Base-by-base conservation (phyloP, 2,329 filamentous ascomycete species). In the Seiridium unicorne region DNA sequence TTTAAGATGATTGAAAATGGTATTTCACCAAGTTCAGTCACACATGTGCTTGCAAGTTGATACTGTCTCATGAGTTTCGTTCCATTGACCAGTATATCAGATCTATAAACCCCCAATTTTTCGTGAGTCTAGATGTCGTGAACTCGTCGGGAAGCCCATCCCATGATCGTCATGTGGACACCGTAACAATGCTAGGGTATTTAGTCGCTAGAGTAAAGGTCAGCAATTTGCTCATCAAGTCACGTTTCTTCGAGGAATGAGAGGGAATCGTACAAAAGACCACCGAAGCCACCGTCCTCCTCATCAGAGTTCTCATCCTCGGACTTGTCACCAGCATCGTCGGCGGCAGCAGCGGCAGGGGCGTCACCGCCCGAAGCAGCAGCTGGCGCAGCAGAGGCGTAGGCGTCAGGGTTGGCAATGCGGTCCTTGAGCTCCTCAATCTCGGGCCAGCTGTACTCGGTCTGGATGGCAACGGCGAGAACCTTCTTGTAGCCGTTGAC, bases 381-480 rank as follows among this genome's bases (percentile, higher is more conserved):
- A 66, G 77, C 86, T 61, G 94, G 92, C 68, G 90, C 92, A 68
- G 93, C 84, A 54, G 92, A 78, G 67, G 94, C 95, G 79, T 98
- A 99, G 59, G 92, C 92, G 59, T 99, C 95, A 70, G 96, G 96
- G 88, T 99, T 98, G 82, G 92, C 92, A 74, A 99, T 97, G 79
- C 95, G 93, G 84, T 99, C 95, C 91, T 99, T 99, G 84, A 99
- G 90, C 82, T 97, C 86, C 74, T 96, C 89, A 74, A 99, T 97
- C 81, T 92, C 92, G 73, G 93, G 89, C 94, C 95, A 99, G 81
- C 88, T 89, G 86, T 89, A 90, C 69, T 96, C 93, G 72, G 92
- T 97, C 81, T 89, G 86, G 73, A 99, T 79, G 73, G 95, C 96
- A 73, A 97, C 88, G 69, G 95, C 85, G 70, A 98, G 84, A 69